Conservation (phyloP, 495 filamentous ascomycete genomes). For the Xylaria castorea region DNA sequence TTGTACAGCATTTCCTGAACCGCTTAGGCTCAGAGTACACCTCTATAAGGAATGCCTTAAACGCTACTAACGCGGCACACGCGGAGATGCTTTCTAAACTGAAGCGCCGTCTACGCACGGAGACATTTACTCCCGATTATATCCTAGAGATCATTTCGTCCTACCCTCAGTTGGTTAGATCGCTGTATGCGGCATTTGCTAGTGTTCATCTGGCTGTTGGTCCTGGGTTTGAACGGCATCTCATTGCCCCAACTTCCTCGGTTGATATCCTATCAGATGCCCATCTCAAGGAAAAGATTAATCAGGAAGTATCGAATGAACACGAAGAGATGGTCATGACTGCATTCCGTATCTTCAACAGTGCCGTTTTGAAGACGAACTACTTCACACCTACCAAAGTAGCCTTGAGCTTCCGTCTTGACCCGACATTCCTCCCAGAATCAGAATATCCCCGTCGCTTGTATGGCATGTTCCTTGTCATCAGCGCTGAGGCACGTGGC, state of each 20-base stretch:
- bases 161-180: slow-evolving; percentile 86
- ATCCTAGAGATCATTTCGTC: slow-evolving; percentile 95
- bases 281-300: slow-evolving; percentile 81
- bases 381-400: slow-evolving; percentile 99
- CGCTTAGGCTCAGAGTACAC: slow-evolving; percentile 90
- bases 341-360: slow-evolving; percentile 95
- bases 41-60: slow-evolving; percentile 81
- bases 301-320: slow-evolving; percentile 83
- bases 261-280: slow-evolving; percentile 82
- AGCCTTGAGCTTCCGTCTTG: slow-evolving; percentile 92
- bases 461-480: slow-evolving; percentile 98
- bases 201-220: slow-evolving; percentile 88
- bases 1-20: slow-evolving; percentile 96
- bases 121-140: slow-evolving; percentile 97
- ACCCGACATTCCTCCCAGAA: slow-evolving; percentile 85
- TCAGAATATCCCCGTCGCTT: slow-evolving; percentile 93
- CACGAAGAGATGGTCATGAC: slow-evolving; percentile 98
- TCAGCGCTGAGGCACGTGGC: slow-evolving; percentile 93
- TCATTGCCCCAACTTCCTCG: slow-evolving; percentile 67
- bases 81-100: slow-evolving; percentile 92
- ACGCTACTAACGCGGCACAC: slow-evolving; percentile 74
- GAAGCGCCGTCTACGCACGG: slow-evolving; percentile 91
- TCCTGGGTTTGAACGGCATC: slow-evolving; percentile 72
- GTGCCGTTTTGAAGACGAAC: slow-evolving; percentile 91
- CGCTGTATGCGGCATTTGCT: slow-evolving; percentile 90